Evolutionary conservation across 2,329 filamentous ascomycete genomes (phyloP), one percentile per base, ranked within the genome.

Genomic region (Cylindrodendrum hubeiense): DNA sequence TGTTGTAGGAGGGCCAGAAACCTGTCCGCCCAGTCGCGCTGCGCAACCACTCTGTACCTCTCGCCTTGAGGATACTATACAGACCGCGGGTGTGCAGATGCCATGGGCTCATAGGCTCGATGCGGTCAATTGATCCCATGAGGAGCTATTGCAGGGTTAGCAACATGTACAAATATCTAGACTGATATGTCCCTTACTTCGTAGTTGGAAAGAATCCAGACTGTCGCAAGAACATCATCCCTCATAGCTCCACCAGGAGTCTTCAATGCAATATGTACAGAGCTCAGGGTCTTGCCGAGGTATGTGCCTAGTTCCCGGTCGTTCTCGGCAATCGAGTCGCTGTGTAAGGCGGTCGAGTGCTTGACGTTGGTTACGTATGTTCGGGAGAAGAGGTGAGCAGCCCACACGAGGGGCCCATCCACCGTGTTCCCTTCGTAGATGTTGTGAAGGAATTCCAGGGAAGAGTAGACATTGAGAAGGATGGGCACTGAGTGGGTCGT

Each of bases 181-280:
- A 13, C 5, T 30, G 9, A 15, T 12, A 12, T 22, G 6, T 8
- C 28, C 26, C 66, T 49, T 64, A 79, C 80, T 74, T 82, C 80
- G 50, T 82, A 81, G 63, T 80, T 81, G 43, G 78, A 67, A 21
- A 82, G 69, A 34, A 82, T 75, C 80, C 80, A 82, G 3, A 82
- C 77, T 3, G 80, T 79, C 17, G 77, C 78, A 17, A 82, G 76
- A 21, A 81, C 74, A 58, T 82, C 77, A 22, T 80, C 73, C 60
- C 80, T 64, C 43, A 74, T 33, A 5, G 75, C 67, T 6, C 77
- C 76, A 7, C 68, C 65, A 5, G 74, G 70, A 10, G 75, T 70
- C 7, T 67, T 74, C 17, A 82, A 68, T 7, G 83, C 82, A 7
- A 77, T 71, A 41, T 79, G 75, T 19, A 86, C 76, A 3, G 78